Percentiles rank a stretch among this genome's conserved stretches.
Conservation (phyloP, 2,329 filamentous ascomycete genomes). For the Fonsecaea erecta region DNA sequence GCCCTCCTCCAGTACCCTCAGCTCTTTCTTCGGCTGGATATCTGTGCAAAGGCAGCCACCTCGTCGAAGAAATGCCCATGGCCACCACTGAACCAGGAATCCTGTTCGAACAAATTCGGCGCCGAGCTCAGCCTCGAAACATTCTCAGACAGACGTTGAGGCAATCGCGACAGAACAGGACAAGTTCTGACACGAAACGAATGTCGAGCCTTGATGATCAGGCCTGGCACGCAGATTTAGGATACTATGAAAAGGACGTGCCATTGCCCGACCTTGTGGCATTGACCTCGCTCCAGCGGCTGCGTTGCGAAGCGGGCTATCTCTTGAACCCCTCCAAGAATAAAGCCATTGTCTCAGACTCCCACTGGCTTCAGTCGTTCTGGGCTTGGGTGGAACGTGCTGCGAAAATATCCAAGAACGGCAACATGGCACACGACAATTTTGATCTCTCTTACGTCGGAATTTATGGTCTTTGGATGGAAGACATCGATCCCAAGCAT, state of each 20-base stretch:
- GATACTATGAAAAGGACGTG: conserved; percentile 37
- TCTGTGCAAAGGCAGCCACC: conserved; percentile 24
- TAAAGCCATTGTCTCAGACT: conserved; percentile 59
- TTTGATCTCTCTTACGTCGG: conserved; percentile 67
- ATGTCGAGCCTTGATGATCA: conserved; percentile 32
- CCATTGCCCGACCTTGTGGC: conserved; percentile 48
- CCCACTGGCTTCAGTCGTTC: conserved; percentile 61
- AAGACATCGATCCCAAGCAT: conserved; percentile 52
- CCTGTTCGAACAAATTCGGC: conserved; percentile 21
- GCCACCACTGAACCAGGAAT: conserved; percentile 1
- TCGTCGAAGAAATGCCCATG: conserved; percentile 1
- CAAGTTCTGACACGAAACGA: conserved; percentile 15
- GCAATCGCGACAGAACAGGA: conserved; percentile 28
- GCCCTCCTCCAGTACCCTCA: conserved; percentile 22
- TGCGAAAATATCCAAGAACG: conserved; percentile 47
- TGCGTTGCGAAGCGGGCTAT: conserved; percentile 61
- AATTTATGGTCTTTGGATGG: conserved; percentile 63
- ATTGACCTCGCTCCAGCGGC: conserved; percentile 50
- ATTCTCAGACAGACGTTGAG: conserved; percentile 25
- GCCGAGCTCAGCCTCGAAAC: conserved; percentile 29
- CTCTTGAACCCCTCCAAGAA: conserved; percentile 61
- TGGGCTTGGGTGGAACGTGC: conserved; percentile 64
- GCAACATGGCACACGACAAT: conserved; percentile 60
- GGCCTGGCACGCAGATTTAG: conserved; percentile 31
- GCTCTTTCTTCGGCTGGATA: conserved; percentile 26